Percentiles rank a stretch among this genome's conserved stretches.
phyloP scores from a whole-genome alignment of 208 protist genomes.

The Wallacemonas sp. region DNA sequence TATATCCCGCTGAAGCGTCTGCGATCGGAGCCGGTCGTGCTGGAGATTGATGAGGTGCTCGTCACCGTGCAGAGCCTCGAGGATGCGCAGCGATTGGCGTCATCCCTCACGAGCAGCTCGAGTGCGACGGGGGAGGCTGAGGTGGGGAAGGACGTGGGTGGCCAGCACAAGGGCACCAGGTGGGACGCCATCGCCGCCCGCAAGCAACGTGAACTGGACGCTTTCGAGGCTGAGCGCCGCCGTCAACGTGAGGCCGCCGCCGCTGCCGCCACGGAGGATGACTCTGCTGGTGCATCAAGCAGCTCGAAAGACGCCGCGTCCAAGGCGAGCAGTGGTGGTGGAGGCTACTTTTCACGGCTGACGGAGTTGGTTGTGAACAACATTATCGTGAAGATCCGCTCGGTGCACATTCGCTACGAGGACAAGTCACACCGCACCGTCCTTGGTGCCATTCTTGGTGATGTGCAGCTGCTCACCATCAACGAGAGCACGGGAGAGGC shows the following conservation, averaged over 20 bases:
- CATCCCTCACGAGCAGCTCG: conserved; percentile 6
- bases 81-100: conserved; percentile 18
- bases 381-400: conserved; percentile 79
- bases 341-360: conserved; percentile 70
- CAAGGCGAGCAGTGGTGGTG: background rate
- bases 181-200: conserved; percentile 43
- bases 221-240: conserved; percentile 72
- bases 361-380: conserved; percentile 89
- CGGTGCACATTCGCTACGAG: conserved; percentile 88
- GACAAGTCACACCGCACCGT: conserved; percentile 54
- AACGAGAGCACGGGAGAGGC: conserved; percentile 63
- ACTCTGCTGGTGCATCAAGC: no score
- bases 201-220: conserved; percentile 63
- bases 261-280: conserved; percentile 10
- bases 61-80: conserved; percentile 43
- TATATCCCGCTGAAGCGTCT: conserved; percentile 77
- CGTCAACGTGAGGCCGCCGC: conserved; percentile 35
- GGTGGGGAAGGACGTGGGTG: background rate
- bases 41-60: conserved; percentile 80
- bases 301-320: no score
- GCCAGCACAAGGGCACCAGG: conserved; percentile 44
- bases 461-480: conserved; percentile 76
- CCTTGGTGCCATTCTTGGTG: conserved; percentile 70
- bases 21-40: conserved; percentile 76
- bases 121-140: background rate